A percentile compares a stretch with the other conserved stretches of the same genome.
These are phyloP conservation scores for Isabelozyma rhagii DNA, from an alignment of 805 yeast species.

Conservation along the genomic window DNA sequence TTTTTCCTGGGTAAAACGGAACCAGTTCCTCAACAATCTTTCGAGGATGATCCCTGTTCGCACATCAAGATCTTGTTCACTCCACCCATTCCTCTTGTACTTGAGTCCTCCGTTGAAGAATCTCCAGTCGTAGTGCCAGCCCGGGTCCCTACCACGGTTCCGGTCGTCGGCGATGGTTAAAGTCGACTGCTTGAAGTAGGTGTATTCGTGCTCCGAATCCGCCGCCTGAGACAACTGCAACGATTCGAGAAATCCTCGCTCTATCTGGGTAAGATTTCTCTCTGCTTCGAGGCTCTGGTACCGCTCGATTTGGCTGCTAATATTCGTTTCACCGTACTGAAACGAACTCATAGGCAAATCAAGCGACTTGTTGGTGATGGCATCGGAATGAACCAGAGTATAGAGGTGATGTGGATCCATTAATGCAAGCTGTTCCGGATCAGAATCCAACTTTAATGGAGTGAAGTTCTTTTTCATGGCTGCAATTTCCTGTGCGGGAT, in stretches of 20 bases:
- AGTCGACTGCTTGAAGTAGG: constrained; percentile 36
- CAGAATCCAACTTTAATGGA: not conserved
- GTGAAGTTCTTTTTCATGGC: not conserved
- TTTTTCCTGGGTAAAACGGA: constrained; percentile 17
- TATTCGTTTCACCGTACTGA: not conserved
- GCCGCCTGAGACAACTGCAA: constrained; percentile 1
- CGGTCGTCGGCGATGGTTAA: constrained; percentile 23
- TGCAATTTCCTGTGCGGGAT: not conserved
- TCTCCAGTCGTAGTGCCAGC: constrained; percentile 59
- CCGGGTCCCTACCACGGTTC: constrained; percentile 35
- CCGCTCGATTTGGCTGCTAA: not conserved
- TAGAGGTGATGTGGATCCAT: not conserved
- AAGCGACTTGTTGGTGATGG: not conserved
- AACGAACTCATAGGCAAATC: not conserved
- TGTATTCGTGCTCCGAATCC: constrained; percentile 21
- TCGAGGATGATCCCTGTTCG: constrained; percentile 18
- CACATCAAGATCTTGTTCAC: constrained; percentile 17
- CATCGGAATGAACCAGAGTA: not conserved
- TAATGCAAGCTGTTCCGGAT: not conserved
- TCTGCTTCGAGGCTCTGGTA: not conserved
- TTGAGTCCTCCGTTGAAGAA: constrained; percentile 58
- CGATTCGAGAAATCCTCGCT: not conserved
- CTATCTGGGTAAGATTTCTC: not conserved
- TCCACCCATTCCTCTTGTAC: constrained; percentile 31
- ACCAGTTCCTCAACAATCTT: constrained; percentile 23